phyloP scores from a whole-genome alignment of 352 stramenopile species.

The Pythium dissotocum region DNA sequence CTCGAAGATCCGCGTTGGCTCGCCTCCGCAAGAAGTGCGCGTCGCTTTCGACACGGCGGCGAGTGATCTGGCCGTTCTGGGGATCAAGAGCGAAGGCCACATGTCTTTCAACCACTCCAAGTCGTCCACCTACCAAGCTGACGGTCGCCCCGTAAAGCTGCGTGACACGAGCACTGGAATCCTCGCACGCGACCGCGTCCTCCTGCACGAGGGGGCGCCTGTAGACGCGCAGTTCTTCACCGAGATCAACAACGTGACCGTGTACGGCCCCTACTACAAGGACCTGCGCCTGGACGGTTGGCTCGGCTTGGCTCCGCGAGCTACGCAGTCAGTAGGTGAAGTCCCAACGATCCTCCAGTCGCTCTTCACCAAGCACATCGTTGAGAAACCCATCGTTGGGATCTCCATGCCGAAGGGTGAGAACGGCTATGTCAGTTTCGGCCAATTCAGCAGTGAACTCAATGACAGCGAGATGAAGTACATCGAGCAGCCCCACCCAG shows the following conservation, averaged over 20 bases:
- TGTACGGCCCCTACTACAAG: constrained; percentile 5
- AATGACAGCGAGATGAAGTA: not conserved
- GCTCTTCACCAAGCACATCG: not conserved
- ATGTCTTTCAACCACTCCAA: constrained; percentile 13
- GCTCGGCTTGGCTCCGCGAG: constrained; percentile 4
- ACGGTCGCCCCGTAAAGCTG: constrained; percentile 3
- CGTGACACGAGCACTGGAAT: not conserved
- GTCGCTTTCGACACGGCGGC: constrained; percentile 5
- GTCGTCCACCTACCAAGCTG: constrained; percentile 9
- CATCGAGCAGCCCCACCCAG: not conserved
- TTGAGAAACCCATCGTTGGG: not conserved
- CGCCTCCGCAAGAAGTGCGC: constrained; percentile 9
- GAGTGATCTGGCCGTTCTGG: not conserved
- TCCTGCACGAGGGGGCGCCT: not conserved
- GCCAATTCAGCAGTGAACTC: not conserved
- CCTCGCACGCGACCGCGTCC: constrained; percentile 3
- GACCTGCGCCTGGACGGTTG: constrained; percentile 6
- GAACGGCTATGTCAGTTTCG: constrained; percentile 11
- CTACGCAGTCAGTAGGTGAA: not conserved
- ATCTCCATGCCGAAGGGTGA: constrained; percentile 10
- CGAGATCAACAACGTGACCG: constrained; percentile 13
- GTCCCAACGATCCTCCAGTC: constrained; percentile 2
- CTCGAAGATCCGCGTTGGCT: constrained; percentile 11
- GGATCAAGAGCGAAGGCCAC: constrained; percentile 2
- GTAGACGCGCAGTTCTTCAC: constrained; percentile 1